phyloP scores from a whole-genome alignment of 192 early-diverging fungal species.

The Piromyces sp. region DNA sequence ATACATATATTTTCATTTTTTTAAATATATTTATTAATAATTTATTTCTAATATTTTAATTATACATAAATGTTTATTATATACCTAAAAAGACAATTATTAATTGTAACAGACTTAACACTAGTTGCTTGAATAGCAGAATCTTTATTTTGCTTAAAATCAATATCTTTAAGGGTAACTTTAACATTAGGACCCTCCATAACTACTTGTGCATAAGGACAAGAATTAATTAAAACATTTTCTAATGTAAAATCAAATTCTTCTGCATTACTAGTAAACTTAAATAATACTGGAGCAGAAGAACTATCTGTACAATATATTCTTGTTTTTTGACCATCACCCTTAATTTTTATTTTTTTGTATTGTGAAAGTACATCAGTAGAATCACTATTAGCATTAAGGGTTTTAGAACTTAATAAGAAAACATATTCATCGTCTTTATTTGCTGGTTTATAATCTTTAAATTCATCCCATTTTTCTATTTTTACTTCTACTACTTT shows the following conservation, averaged over 20 bases:
- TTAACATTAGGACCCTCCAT: neutral
- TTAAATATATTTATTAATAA: too few species aligned
- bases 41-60: too few species aligned
- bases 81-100: neutral
- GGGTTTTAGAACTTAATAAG: neutral
- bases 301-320: neutral
- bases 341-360: neutral
- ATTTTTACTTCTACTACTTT: neutral
- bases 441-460: neutral
- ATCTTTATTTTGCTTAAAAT: neutral
- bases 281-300: neutral
- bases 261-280: neutral
- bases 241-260: neutral
- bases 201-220: neutral
- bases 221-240: neutral
- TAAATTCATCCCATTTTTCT: neutral
- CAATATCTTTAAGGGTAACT: neutral
- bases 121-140: neutral
- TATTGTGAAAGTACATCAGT: neutral
- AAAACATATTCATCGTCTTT: neutral
- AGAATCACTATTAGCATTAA: neutral
- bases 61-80: too few species aligned
- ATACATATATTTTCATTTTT: too few species aligned
- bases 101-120: neutral
- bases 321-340: neutral